Base-by-base conservation (phyloP, 2,329 filamentous ascomycete species). In the Microsporum canis region DNA sequence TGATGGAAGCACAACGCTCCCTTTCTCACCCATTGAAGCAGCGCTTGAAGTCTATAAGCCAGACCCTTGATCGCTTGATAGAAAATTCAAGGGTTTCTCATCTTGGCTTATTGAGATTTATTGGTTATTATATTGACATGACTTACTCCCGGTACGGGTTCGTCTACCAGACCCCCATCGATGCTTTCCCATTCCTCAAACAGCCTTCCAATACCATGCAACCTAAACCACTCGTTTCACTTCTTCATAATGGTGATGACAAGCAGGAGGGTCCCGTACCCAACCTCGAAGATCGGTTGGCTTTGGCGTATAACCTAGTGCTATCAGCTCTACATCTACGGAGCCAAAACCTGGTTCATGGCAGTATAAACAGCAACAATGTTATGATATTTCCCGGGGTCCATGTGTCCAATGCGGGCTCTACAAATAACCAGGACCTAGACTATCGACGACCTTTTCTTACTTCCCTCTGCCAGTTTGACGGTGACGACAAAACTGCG, bases 281-380 rank as follows among this genome's bases (percentile, higher is more conserved):
- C n/a, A 79, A 82, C 56, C 75, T 86, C 1, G 84, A 87, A 70
- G 81, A 82, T 66, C 79, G 84, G 36, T 85, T 86, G 64, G 78
- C 81, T 38, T 73, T 87, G 38, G 84, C 83, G 3, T 79, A 84
- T 63, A 82, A 83, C 55, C 74, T 86, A 23, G 76, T 80, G 27
- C 76, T 82, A 63, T 81, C 82, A 1, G 76, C 84, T 29, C 76
- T 81, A 63, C 80, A 82, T 61, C 71, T 86, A 36, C 79, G 85
- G 70, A 78, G 77, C 43, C 78, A 81, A 62, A 79, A 80, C 45
- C 72, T 82, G 17, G 76, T 80, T 5, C 84, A 86, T 71, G 81
- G 83, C 57, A 83, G 85, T 65, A 80, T 87, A 66, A 86, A 84
- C 70, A 85, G 83, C 72, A 83, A 79, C 69, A 86, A 85, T 66